These are phyloP conservation scores for Cochlearia excelsa DNA, from an alignment of 345 rosid genomes.

Conservation along the genomic window DNA sequence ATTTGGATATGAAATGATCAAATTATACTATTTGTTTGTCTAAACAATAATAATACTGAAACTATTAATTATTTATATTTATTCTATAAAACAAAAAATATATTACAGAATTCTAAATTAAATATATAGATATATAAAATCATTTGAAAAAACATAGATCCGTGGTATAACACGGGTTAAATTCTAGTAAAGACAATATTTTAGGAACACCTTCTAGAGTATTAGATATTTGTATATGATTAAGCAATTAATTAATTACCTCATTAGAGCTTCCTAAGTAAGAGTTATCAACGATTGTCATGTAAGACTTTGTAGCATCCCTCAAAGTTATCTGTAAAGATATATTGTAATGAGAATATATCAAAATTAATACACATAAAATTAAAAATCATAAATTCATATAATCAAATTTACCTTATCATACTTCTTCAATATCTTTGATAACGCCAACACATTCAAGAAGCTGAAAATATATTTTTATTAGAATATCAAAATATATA, in stretches of 20 bases:
- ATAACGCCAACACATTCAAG: constrained; percentile 55
- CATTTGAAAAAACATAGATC: too few species aligned
- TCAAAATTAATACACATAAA: background rate
- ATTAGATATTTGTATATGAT: background rate
- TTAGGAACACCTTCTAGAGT: too few species aligned
- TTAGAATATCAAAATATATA: too few species aligned
- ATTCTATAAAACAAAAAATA: background rate
- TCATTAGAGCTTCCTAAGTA: constrained; percentile 50
- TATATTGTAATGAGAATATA: background rate
- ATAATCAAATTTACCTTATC: constrained; percentile 43
- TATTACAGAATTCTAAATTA: too few species aligned
- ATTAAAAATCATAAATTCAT: background rate
- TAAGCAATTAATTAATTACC: constrained; percentile 21
- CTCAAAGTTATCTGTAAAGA: constrained; percentile 48
- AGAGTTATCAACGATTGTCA: constrained; percentile 59
- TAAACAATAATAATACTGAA: too few species aligned
- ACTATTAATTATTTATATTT: too few species aligned
- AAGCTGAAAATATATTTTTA: constrained; percentile 21
- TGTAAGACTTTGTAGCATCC: constrained; percentile 51
- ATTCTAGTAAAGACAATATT: too few species aligned
- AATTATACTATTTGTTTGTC: too few species aligned
- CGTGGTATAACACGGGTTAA: too few species aligned
- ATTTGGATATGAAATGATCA: too few species aligned
- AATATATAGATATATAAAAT: too few species aligned
- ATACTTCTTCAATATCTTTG: constrained; percentile 66